Evolutionary conservation across 345 rosid genomes (phyloP).

Genomic region (Populus nigra): DNA sequence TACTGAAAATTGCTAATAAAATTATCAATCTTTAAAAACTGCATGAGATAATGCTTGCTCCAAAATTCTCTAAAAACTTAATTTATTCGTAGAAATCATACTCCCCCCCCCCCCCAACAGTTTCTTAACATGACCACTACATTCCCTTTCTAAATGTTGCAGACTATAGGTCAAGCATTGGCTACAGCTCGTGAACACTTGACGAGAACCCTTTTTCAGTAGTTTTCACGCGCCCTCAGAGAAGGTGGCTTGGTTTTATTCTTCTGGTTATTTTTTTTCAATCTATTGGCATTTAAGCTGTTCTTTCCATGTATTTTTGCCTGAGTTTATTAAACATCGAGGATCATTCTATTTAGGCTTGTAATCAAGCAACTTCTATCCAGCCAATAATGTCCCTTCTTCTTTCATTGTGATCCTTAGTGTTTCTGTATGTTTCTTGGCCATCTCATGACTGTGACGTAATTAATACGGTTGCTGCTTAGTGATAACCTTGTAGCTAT

Average conservation of each 20-base stretch:
- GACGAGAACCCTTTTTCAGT: constrained; percentile 58
- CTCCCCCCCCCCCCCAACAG: neutral
- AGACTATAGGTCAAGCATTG: constrained; percentile 64
- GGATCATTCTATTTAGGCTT: constrained; percentile 5
- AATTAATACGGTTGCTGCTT: neutral
- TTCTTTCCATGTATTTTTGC: neutral
- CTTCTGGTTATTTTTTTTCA: neutral
- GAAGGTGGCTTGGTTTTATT: neutral
- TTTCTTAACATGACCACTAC: neutral
- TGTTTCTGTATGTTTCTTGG: neutral
- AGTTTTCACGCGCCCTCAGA: neutral
- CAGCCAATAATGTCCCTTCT: neutral
- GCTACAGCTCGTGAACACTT: constrained; percentile 64
- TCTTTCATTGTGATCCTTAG: neutral
- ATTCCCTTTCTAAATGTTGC: constrained; percentile 14
- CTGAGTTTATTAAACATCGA: neutral
- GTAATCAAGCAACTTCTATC: neutral
- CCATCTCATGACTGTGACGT: neutral
- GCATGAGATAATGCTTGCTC: neutral
- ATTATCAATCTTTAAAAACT: neutral
- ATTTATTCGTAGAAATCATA: too few relatives aligned
- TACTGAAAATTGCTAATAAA: neutral
- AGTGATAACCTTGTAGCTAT: neutral
- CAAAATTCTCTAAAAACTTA: neutral
- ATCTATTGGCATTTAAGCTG: neutral